Conservation (phyloP, 2,329 filamentous ascomycete genomes). For the Aspergillus arachidicola region DNA sequence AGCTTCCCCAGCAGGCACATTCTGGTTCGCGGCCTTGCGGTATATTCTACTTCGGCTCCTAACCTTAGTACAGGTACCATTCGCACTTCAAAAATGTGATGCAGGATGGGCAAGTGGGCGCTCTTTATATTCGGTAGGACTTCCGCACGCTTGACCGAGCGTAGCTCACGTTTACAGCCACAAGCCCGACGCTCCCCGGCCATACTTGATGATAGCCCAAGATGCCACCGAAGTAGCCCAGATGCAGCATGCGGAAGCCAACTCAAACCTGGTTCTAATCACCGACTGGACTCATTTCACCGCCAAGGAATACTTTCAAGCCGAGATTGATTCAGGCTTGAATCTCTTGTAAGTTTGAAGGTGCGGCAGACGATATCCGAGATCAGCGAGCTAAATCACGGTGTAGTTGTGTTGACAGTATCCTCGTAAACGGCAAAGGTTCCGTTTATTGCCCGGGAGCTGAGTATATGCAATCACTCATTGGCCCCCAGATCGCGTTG, state of each 20-base stretch:
- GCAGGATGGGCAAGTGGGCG: slow-evolving; percentile 1
- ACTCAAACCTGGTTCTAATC: not conserved
- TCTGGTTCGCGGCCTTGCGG: not conserved
- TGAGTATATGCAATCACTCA: not conserved
- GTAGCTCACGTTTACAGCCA: not conserved
- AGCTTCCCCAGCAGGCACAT: slow-evolving; percentile 1
- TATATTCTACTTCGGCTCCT: not conserved
- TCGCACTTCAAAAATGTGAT: not conserved
- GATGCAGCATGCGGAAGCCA: not conserved
- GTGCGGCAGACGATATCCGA: not conserved
- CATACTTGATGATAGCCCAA: not conserved
- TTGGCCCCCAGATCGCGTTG: not conserved
- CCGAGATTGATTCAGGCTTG: not conserved
- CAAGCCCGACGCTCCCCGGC: not conserved
- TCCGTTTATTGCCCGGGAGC: not conserved
- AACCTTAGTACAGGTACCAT: not conserved
- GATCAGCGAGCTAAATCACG: too few species aligned
- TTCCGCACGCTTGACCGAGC: not conserved
- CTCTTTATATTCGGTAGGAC: slow-evolving; percentile 1
- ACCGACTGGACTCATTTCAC: slow-evolving; percentile 4
- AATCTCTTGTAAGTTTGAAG: slow-evolving; percentile 1
- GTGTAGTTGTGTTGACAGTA: not conserved
- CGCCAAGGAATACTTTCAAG: not conserved
- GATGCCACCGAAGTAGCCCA: not conserved
- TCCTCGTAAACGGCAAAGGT: not conserved